Evolutionary conservation across 306 rosid genomes (phyloP).

Genomic region (Cotoneaster glaucophyllus): DNA sequence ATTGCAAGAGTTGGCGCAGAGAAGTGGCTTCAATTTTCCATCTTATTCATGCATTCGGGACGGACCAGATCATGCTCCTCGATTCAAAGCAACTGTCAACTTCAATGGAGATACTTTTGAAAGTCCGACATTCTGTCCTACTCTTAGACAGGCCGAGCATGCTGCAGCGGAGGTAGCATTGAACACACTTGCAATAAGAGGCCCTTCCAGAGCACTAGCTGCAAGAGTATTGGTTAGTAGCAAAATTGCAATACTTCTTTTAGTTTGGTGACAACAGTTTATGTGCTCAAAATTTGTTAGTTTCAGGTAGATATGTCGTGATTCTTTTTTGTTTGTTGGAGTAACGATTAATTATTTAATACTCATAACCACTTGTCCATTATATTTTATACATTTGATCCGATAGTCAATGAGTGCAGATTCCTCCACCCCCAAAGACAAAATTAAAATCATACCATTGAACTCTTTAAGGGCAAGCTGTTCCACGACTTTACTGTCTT

Average conservation of each 20-base stretch:
- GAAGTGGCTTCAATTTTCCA: slow-evolving; percentile 83
- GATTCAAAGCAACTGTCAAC: slow-evolving; percentile 80
- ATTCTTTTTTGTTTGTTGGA: not conserved
- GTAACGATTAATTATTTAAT: not conserved
- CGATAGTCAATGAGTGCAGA: not conserved
- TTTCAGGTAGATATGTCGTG: not conserved
- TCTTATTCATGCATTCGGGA: slow-evolving; percentile 86
- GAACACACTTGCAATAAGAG: slow-evolving; percentile 55
- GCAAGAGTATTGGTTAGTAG: slow-evolving; percentile 76
- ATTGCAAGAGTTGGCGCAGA: slow-evolving; percentile 84
- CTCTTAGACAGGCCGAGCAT: slow-evolving; percentile 83
- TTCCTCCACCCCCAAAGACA: not conserved
- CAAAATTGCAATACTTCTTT: not conserved
- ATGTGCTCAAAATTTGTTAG: slow-evolving; percentile 2
- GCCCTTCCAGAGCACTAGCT: slow-evolving; percentile 74
- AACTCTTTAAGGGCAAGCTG: not conserved
- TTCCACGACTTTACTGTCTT: not conserved
- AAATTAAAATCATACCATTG: not conserved
- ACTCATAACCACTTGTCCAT: not conserved
- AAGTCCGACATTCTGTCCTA: slow-evolving; percentile 70
- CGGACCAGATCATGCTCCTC: slow-evolving; percentile 91
- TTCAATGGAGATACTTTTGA: slow-evolving; percentile 76
- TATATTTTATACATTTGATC: not conserved
- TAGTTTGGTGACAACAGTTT: not conserved
- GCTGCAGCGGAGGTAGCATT: slow-evolving; percentile 84